A percentile compares a stretch with the other conserved stretches of the same genome.
Conservation (phyloP, 192 early-diverging fungal species). For the Geranomyces michiganensis region DNA sequence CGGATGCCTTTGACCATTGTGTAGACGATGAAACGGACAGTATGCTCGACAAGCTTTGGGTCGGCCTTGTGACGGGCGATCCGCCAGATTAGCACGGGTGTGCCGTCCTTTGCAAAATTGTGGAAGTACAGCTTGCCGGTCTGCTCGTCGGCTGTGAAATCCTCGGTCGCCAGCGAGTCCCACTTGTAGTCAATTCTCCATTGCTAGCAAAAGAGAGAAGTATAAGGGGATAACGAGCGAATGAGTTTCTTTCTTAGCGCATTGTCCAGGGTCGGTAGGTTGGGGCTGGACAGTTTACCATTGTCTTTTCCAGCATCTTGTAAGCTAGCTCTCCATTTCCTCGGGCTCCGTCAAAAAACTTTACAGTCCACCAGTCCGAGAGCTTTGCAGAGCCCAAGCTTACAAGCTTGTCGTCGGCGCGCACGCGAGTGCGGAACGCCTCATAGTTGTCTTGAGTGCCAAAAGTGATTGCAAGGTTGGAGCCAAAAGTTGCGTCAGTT, state of each 20-base stretch:
- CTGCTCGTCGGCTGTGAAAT: conserved; percentile 28
- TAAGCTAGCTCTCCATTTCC: conserved; percentile 16
- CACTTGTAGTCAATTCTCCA: conserved; percentile 31
- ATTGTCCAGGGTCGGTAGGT: too few relatives aligned
- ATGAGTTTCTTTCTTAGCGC: too few relatives aligned
- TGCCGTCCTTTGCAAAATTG: conserved; percentile 9
- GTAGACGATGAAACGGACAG: conserved; percentile 34
- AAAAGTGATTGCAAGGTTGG: not conserved
- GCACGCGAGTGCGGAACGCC: conserved; percentile 7
- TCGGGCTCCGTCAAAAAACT: conserved; percentile 34
- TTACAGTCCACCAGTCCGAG: conserved; percentile 31
- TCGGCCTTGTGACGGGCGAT: conserved; percentile 28
- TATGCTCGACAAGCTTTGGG: conserved; percentile 21
- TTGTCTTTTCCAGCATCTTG: conserved; percentile 33
- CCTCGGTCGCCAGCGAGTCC: conserved; percentile 16
- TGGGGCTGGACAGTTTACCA: conserved; percentile 4
- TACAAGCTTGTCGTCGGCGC: not conserved
- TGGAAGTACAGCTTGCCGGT: conserved; percentile 38
- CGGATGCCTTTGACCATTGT: conserved; percentile 29
- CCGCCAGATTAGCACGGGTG: conserved; percentile 35
- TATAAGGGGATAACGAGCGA: not conserved
- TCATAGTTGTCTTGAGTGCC: conserved; percentile 23
- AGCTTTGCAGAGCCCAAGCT: not conserved
- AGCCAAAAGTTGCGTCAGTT: not conserved
- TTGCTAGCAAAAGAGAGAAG: conserved; percentile 17